Conservation (phyloP, 2,329 filamentous ascomycete species). For the Cephalotrichum gorgonifer region DNA sequence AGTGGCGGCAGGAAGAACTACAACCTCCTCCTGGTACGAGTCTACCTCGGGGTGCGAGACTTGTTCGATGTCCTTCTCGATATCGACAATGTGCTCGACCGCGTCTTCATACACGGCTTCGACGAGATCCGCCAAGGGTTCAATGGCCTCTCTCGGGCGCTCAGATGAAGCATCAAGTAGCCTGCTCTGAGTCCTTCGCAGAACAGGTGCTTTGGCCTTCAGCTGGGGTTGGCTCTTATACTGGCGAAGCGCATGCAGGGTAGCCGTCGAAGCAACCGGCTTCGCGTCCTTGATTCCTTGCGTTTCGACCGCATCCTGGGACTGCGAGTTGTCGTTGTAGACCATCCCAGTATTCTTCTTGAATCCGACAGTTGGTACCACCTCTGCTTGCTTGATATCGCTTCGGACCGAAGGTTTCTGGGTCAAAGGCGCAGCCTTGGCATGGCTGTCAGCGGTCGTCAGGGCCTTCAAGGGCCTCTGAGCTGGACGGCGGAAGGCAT, state of each 20-base stretch:
- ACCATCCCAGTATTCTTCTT: slow-evolving; percentile 2
- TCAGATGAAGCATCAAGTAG: slow-evolving; percentile 16
- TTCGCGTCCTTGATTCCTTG: not conserved
- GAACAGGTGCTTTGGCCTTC: slow-evolving; percentile 27
- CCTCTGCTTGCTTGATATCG: slow-evolving; percentile 2
- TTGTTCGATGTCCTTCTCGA: slow-evolving; percentile 9
- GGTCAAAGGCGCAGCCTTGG: not conserved
- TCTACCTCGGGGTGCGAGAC: not conserved
- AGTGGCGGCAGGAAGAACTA: not conserved
- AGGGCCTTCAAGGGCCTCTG: slow-evolving; percentile 9
- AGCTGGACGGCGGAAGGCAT: slow-evolving; percentile 11
- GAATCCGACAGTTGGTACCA: not conserved
- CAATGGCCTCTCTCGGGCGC: not conserved
- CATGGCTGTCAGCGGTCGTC: slow-evolving; percentile 5
- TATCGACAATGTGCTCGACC: slow-evolving; percentile 26
- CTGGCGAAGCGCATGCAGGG: slow-evolving; percentile 28
- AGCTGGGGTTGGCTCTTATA: slow-evolving; percentile 45
- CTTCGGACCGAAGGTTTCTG: not conserved
- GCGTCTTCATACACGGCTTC: slow-evolving; percentile 34
- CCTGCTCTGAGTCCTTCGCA: slow-evolving; percentile 34
- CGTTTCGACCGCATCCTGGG: not conserved
- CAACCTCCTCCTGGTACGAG: no score
- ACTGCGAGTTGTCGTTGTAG: slow-evolving; percentile 9
- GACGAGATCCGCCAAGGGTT: slow-evolving; percentile 22
- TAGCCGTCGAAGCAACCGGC: slow-evolving; percentile 2